Evolutionary conservation across 139 green algal genomes (phyloP).

Genomic region (Eudorina sp.): DNA sequence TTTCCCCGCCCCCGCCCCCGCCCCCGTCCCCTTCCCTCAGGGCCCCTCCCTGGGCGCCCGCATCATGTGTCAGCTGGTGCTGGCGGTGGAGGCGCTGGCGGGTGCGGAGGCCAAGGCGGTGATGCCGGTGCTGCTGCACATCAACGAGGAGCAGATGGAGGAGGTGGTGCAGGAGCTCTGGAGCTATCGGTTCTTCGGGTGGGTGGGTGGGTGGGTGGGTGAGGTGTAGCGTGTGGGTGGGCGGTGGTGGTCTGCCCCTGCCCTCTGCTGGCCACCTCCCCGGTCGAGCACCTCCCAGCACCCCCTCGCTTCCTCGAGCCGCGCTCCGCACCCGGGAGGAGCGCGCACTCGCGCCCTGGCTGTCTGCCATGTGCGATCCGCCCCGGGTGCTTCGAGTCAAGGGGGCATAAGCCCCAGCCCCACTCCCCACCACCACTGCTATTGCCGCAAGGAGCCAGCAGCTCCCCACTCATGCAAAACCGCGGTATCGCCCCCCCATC

Average conservation of each 20-base stretch:
- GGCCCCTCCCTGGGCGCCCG: slow-evolving; percentile 43
- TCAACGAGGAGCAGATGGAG: slow-evolving; percentile 52
- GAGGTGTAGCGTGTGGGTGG: not conserved
- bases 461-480: too few species aligned
- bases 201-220: not conserved
- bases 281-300: not conserved
- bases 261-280: not conserved
- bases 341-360: too few species aligned
- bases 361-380: too few species aligned
- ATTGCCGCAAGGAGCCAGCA: too few species aligned
- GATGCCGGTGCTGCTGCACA: slow-evolving; percentile 49
- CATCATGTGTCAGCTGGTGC: slow-evolving; percentile 38
- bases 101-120: slow-evolving; percentile 24
- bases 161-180: slow-evolving; percentile 51
- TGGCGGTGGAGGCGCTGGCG: slow-evolving; percentile 31
- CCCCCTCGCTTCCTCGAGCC: too few species aligned
- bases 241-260: not conserved
- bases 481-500: too few species aligned
- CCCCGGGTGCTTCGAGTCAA: too few species aligned
- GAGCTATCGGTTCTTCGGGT: slow-evolving; percentile 48
- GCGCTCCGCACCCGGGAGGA: too few species aligned
- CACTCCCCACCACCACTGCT: too few species aligned
- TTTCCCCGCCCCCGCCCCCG: not conserved
- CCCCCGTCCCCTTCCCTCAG: not conserved
- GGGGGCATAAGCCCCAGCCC: too few species aligned